Conservation (phyloP, 257 asterid species). For the Lycium barbarum region DNA sequence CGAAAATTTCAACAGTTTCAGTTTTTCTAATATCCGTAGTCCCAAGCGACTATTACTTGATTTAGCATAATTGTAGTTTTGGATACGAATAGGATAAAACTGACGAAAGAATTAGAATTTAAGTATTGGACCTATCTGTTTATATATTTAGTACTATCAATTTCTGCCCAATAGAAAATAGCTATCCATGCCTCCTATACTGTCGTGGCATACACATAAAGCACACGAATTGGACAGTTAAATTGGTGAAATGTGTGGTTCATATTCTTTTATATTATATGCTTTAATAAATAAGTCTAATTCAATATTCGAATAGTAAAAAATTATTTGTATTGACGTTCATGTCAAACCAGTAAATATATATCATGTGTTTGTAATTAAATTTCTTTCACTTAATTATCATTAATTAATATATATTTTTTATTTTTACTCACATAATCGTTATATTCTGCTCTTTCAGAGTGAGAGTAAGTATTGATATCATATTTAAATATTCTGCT, state of each 20-base stretch:
- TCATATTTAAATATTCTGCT: not conserved
- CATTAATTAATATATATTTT: too few species aligned
- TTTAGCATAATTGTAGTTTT: not conserved
- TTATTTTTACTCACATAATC: too few species aligned
- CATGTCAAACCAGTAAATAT: too few species aligned
- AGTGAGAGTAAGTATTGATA: not conserved
- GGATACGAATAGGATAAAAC: not conserved
- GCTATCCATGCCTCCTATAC: not conserved
- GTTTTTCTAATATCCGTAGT: not conserved
- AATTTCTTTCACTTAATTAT: too few species aligned
- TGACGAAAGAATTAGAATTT: not conserved
- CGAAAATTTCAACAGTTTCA: not conserved
- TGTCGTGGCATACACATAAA: not conserved
- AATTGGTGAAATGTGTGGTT: not conserved
- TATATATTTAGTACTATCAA: not conserved
- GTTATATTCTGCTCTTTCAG: not conserved
- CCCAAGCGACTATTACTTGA: not conserved
- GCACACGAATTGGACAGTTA: conserved; percentile 1
- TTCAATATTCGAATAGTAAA: not conserved
- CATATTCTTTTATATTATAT: not conserved
- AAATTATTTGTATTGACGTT: too few species aligned
- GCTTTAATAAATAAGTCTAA: not conserved
- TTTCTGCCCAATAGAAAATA: not conserved
- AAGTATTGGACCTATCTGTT: not conserved
- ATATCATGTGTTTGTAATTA: too few species aligned